phyloP scores from a whole-genome alignment of 805 yeast species.

The Ogataea chonburiensis region DNA sequence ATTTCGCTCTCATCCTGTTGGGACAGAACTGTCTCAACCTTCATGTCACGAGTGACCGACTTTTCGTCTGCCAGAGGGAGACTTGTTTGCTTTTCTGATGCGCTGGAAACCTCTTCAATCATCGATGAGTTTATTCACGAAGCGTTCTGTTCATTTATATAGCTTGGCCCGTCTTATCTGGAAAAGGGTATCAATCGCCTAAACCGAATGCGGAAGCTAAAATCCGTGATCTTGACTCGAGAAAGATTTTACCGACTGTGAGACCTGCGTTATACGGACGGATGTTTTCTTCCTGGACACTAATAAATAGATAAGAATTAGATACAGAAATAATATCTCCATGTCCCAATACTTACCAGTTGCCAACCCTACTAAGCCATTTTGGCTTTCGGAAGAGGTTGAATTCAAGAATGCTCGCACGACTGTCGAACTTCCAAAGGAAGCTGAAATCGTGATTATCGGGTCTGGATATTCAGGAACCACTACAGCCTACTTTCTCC shows the following conservation, averaged over 20 bases:
- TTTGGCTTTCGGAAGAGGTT: slow-evolving; percentile 19
- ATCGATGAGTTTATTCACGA: too few relatives aligned
- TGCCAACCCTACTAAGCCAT: slow-evolving; percentile 21
- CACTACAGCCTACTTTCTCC: slow-evolving; percentile 36
- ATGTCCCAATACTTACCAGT: slow-evolving; percentile 21
- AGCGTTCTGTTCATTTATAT: too few relatives aligned
- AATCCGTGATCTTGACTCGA: too few relatives aligned
- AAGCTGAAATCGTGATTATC: slow-evolving; percentile 40
- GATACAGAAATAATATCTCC: background rate
- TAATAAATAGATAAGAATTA: background rate
- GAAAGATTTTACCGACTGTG: background rate
- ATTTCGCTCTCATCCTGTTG: slow-evolving; percentile 6
- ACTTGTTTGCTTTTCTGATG: background rate
- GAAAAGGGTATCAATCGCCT: too few relatives aligned
- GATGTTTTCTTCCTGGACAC: slow-evolving; percentile 1
- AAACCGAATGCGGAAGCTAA: background rate
- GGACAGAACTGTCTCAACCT: slow-evolving; percentile 3
- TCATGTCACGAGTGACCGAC: background rate
- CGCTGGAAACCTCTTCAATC: slow-evolving; percentile 11
- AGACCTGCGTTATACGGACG: background rate
- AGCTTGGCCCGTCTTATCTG: too few relatives aligned
- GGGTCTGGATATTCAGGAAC: slow-evolving; percentile 49
- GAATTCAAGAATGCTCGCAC: slow-evolving; percentile 19
- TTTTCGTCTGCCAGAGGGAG: background rate
- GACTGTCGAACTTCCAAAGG: slow-evolving; percentile 32